phyloP scores from a whole-genome alignment of 768 basidiomycete species.

The Suillus occidentalis region DNA sequence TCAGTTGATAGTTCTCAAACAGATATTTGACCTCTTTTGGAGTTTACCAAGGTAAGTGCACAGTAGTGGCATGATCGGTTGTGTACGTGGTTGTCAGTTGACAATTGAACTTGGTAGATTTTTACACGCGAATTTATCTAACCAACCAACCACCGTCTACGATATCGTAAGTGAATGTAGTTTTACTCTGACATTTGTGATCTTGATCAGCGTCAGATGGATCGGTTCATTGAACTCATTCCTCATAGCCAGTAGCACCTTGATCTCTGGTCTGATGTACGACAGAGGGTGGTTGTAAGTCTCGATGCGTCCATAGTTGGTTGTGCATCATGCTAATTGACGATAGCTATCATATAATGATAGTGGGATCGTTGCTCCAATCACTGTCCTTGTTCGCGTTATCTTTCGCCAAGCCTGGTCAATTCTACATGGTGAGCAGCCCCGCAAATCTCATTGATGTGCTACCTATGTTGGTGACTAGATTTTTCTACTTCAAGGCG shows the following conservation, averaged over 20 bases:
- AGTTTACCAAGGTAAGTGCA: constrained; percentile 31
- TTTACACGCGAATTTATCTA: constrained; percentile 33
- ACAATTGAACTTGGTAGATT: constrained; percentile 22
- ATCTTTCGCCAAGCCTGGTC: constrained; percentile 25
- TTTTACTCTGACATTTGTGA: constrained; percentile 27
- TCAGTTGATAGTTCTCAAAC: not conserved
- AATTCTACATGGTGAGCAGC: constrained; percentile 26
- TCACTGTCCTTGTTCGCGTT: constrained; percentile 28
- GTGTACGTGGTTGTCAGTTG: constrained; percentile 15
- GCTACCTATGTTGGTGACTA: constrained; percentile 13
- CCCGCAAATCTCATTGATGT: not conserved
- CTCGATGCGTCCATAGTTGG: no score
- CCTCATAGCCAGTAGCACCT: constrained; percentile 36
- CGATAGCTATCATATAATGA: constrained; percentile 7
- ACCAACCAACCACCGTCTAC: constrained; percentile 26
- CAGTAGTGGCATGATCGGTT: not conserved
- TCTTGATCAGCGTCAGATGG: constrained; percentile 16
- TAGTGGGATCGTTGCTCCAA: constrained; percentile 16
- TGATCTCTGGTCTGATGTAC: constrained; percentile 42
- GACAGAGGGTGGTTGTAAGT: constrained; percentile 47
- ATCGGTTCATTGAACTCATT: constrained; percentile 46
- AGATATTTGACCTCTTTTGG: constrained; percentile 32
- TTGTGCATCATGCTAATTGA: constrained; percentile 27
- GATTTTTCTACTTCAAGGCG: constrained; percentile 45
- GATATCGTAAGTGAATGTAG: constrained; percentile 25